phyloP scores from a whole-genome alignment of 2,329 filamentous ascomycete genomes.

The Nemania bipapillata region DNA sequence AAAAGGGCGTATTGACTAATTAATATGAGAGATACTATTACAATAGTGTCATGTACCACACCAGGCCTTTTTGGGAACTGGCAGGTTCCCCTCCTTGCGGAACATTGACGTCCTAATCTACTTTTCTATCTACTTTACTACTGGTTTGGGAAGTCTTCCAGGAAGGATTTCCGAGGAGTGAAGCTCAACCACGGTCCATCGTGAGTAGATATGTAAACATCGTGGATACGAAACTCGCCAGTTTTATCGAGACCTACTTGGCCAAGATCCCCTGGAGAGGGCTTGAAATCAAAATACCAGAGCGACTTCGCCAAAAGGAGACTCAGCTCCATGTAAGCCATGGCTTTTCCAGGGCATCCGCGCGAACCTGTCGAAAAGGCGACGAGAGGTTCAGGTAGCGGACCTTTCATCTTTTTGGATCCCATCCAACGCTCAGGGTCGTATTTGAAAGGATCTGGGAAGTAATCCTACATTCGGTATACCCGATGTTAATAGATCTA shows the following conservation, averaged over 20 bases:
- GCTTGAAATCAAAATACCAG: slow-evolving; percentile 35
- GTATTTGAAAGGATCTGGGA: slow-evolving; percentile 19
- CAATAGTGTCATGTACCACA: not conserved
- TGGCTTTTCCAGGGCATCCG: slow-evolving; percentile 31
- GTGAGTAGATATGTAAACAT: slow-evolving; percentile 37
- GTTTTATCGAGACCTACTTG: slow-evolving; percentile 23
- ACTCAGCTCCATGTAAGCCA: slow-evolving; percentile 32
- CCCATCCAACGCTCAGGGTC: slow-evolving; percentile 25
- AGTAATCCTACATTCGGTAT: slow-evolving; percentile 16
- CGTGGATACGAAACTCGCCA: slow-evolving; percentile 37
- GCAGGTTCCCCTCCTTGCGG: not conserved
- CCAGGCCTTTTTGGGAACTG: not conserved
- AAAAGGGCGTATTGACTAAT: not conserved
- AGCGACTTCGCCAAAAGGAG: slow-evolving; percentile 25
- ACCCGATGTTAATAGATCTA: not conserved
- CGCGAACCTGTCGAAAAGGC: slow-evolving; percentile 27
- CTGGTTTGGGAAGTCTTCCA: slow-evolving; percentile 1
- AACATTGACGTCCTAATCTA: not conserved
- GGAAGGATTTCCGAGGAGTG: slow-evolving; percentile 14
- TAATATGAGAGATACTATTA: not conserved
- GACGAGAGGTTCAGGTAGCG: slow-evolving; percentile 21
- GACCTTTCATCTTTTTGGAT: not conserved
- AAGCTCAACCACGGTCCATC: slow-evolving; percentile 36
- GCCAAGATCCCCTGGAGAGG: slow-evolving; percentile 18
- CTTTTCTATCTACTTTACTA: not conserved